Evolutionary conservation across 1,284 basidiomycete species (phyloP), one percentile per base, ranked within the genome.

Genomic region (Tilletiaria anomala): DNA sequence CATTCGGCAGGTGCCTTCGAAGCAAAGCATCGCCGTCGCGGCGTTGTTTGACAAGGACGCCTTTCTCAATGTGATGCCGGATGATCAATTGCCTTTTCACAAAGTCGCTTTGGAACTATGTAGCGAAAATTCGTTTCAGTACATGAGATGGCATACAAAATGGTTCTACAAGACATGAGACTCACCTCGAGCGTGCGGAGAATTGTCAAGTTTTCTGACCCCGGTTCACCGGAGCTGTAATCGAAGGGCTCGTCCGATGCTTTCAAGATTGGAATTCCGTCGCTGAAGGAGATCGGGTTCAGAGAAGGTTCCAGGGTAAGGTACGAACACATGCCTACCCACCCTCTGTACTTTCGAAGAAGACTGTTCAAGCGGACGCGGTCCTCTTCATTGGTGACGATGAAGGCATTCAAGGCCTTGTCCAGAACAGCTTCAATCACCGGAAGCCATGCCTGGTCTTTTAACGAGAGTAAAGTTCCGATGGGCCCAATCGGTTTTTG

Each of bases 31-130:
- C 59, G 20, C 59, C 63, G 5, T 57, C 49, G 11, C 35, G 44
- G 45, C 63, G 61, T 26, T 37, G 33, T 17, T 43, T 41, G 12
- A 80, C 77, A 10, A 96, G 73, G 3, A 85, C 69, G 2, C 73
- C 75, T 14, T 73, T 71, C 66, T 97, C 91, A 42, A 94, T 83
- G 32, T 68, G 69, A 16, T 69, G 69, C 31, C 73, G 70, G 65
- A 86, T 85, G 68, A 96, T 80, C 29, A 97, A 68, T 39, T 89
- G 73, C 37, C 87, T 83, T 20, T 79, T 71, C 3, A 89, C 82
- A 43, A 78, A 78, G 34, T 75, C 74, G 53, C 91, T 72, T 12
- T 76, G 73, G 52, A 91, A 73, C 83, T n/a, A n/a, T n/a, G n/a
- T n/a, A n/a, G n/a, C n/a, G n/a, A n/a, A n/a, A n/a, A n/a, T n/a